Evolutionary conservation across 441 rosid species (phyloP).

Genomic region (Gossypium davidsonii): DNA sequence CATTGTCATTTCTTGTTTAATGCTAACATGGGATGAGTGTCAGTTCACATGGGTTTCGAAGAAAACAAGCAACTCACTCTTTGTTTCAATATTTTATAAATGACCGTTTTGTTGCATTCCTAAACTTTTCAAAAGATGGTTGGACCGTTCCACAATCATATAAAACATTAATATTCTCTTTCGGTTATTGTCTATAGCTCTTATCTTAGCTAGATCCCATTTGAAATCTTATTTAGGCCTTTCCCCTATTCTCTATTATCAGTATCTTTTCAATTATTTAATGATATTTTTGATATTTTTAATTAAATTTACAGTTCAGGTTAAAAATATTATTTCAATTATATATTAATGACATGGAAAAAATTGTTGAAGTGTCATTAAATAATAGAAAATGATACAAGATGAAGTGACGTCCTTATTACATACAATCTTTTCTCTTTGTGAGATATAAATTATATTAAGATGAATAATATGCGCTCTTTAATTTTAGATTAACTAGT

Average conservation of each 20-base stretch:
- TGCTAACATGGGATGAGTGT: neutral
- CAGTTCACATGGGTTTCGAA: slow-evolving; percentile 4
- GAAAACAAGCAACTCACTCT: neutral
- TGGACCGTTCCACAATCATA: neutral
- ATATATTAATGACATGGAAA: too few species aligned
- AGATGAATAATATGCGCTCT: too few species aligned
- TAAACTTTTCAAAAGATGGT: slow-evolving; percentile 1
- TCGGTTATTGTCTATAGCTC: neutral
- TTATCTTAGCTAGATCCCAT: neutral
- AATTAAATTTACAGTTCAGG: rapidly evolving
- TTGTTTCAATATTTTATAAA: neutral
- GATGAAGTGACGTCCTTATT: too few species aligned
- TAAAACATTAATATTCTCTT: neutral
- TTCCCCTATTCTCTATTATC: neutral
- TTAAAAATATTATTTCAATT: too few species aligned
- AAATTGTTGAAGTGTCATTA: too few species aligned
- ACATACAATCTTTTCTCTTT: too few species aligned
- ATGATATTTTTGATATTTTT: too few species aligned
- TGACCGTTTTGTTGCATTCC: neutral
- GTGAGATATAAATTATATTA: too few species aligned
- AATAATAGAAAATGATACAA: too few species aligned
- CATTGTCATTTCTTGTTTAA: neutral
- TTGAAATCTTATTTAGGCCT: neutral
- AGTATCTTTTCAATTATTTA: too few species aligned
- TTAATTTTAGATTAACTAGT: too few species aligned